Evolutionary conservation across 1,139 yeast genomes (phyloP).

Genomic region (Protomyces inouyei): DNA sequence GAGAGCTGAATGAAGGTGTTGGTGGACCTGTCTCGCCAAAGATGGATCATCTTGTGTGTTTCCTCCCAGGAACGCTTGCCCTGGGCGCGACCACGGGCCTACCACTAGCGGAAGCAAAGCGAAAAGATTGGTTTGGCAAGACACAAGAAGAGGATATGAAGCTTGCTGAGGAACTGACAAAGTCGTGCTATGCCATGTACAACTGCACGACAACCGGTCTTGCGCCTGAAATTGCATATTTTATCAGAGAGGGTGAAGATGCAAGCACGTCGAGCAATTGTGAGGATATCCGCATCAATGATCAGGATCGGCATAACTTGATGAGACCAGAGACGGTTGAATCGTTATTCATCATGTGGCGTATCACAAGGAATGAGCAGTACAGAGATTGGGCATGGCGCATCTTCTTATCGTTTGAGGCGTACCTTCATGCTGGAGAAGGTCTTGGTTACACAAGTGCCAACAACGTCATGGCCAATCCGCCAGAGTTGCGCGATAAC

Average conservation of each 20-base stretch:
- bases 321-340: constrained; percentile 96
- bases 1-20: constrained; percentile 71
- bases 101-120: constrained; percentile 44
- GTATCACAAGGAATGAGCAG: constrained; percentile 66
- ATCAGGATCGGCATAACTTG: constrained; percentile 69
- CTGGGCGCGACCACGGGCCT: constrained; percentile 82
- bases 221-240: constrained; percentile 83
- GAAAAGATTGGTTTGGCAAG: constrained; percentile 45
- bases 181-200: constrained; percentile 82
- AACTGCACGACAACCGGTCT: constrained; percentile 67
- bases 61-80: constrained; percentile 84
- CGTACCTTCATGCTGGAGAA: constrained; percentile 50
- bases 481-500: constrained; percentile 57
- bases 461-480: constrained; percentile 54
- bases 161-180: constrained; percentile 69
- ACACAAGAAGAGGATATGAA: constrained; percentile 54
- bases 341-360: constrained; percentile 71
- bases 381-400: constrained; percentile 90
- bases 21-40: constrained; percentile 58
- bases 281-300: constrained; percentile 63
- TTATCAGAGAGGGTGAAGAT: constrained; percentile 49
- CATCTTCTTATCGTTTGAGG: constrained; percentile 66
- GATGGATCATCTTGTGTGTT: constrained; percentile 93
- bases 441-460: constrained; percentile 61
- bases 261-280: constrained; percentile 32